Evolutionary conservation across 2,329 filamentous ascomycete species (phyloP).

Genomic region (Helotiales sp.): DNA sequence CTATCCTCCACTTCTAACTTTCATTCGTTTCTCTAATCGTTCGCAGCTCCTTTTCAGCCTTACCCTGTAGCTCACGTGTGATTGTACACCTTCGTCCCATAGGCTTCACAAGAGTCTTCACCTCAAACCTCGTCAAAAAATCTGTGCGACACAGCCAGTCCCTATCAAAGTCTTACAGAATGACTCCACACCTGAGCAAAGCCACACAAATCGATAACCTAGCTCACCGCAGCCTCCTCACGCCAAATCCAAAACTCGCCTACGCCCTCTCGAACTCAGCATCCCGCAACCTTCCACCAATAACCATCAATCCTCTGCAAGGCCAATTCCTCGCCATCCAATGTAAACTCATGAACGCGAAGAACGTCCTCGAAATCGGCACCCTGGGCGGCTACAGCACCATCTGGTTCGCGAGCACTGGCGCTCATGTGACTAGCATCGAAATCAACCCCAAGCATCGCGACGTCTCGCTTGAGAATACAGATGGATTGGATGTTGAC

Average conservation of each 20-base stretch:
- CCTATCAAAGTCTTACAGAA: constrained; percentile 5
- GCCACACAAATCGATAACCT: constrained; percentile 16
- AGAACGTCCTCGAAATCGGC: constrained; percentile 52
- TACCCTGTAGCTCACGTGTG: too few relatives aligned
- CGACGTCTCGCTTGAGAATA: constrained; percentile 47
- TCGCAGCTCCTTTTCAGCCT: neutral
- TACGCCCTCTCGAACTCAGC: constrained; percentile 36
- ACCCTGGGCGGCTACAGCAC: constrained; percentile 55
- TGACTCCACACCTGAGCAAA: neutral
- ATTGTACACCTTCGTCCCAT: neutral
- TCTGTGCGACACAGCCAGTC: neutral
- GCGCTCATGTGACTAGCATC: constrained; percentile 48
- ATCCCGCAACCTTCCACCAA: constrained; percentile 38
- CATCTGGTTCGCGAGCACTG: constrained; percentile 48
- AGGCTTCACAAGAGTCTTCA: neutral
- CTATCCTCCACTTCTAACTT: neutral
- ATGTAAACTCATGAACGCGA: constrained; percentile 32
- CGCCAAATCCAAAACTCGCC: constrained; percentile 30
- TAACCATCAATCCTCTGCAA: constrained; percentile 38
- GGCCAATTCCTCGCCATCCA: constrained; percentile 43
- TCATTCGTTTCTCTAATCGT: neutral
- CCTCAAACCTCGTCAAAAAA: neutral
- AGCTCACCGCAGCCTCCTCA: constrained; percentile 19
- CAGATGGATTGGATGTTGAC: constrained; percentile 44
- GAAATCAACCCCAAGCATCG: constrained; percentile 49